Evolutionary conservation across 2,329 filamentous ascomycete genomes (phyloP).

Genomic region (Gyromitra esculenta): DNA sequence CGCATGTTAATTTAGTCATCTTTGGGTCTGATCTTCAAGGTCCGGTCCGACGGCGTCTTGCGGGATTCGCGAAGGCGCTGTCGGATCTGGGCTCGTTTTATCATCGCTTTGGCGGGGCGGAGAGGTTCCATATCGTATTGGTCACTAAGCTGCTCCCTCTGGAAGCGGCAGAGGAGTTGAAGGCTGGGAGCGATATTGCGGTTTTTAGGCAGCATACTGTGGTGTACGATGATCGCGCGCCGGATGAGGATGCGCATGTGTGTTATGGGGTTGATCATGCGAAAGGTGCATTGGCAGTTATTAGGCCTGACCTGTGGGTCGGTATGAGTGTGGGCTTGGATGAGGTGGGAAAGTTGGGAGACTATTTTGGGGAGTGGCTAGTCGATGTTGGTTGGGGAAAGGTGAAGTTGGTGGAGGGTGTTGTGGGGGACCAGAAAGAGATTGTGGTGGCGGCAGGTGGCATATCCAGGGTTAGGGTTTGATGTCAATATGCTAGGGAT

Average conservation of each 20-base stretch:
- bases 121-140: conserved; percentile 59
- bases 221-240: conserved; percentile 57
- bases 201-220: conserved; percentile 46
- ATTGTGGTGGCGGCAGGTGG: background rate
- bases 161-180: conserved; percentile 48
- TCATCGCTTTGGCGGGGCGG: conserved; percentile 55
- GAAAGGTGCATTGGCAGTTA: conserved; percentile 54
- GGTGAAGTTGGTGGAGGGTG: background rate
- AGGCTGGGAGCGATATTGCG: conserved; percentile 6
- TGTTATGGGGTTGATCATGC: conserved; percentile 55
- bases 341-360: background rate
- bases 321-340: conserved; percentile 10
- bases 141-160: conserved; percentile 58
- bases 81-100: conserved; percentile 56
- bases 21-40: conserved; percentile 58
- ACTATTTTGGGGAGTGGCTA: conserved; percentile 29
- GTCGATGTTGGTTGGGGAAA: background rate
- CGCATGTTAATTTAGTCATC: conserved; percentile 58
- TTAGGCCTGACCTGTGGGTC: conserved; percentile 37
- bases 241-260: conserved; percentile 58
- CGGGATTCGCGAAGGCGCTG: conserved; percentile 53
- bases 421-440: background rate
- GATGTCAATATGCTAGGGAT: background rate
- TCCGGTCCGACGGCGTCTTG: conserved; percentile 38
- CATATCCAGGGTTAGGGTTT: background rate